phyloP scores from a whole-genome alignment of 805 yeast species.

The Candida manassasensis region DNA sequence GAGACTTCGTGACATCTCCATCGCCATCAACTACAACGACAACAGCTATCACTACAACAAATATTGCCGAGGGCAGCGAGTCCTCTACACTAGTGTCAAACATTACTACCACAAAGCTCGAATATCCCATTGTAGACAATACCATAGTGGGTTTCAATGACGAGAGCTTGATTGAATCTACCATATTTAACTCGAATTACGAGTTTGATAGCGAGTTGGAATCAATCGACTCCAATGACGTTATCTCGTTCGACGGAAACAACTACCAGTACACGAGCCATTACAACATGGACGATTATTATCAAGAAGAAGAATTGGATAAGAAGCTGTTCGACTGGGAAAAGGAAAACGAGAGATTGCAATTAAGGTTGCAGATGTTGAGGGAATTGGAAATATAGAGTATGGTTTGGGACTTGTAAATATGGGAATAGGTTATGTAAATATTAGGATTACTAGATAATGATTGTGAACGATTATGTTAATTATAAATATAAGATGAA shows the following conservation, averaged over 20 bases:
- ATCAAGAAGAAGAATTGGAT: slow-evolving; percentile 13
- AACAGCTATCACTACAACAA: too few species aligned
- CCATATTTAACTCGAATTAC: neutral
- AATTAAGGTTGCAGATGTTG: slow-evolving; percentile 35
- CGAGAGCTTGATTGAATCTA: neutral
- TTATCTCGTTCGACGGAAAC: slow-evolving; percentile 11
- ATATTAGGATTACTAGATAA: neutral
- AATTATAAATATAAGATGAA: too few species aligned
- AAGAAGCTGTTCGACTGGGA: slow-evolving; percentile 15
- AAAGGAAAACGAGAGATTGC: slow-evolving; percentile 32
- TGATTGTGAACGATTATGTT: too few species aligned
- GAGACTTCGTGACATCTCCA: neutral
- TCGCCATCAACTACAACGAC: neutral
- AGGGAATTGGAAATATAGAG: slow-evolving; percentile 20
- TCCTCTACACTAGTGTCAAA: too few species aligned
- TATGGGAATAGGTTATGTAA: slow-evolving; percentile 2
- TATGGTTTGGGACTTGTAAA: slow-evolving; percentile 3
- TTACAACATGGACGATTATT: slow-evolving; percentile 11
- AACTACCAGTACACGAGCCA: neutral
- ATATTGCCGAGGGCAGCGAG: too few species aligned
- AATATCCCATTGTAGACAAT: neutral
- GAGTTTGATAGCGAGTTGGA: slow-evolving; percentile 14
- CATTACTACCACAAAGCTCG: too few species aligned
- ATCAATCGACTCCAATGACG: slow-evolving; percentile 19
- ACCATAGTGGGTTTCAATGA: neutral